Evolutionary conservation across 768 basidiomycete genomes (phyloP), one percentile per base, ranked within the genome.

Genomic region (Gloeopeniophorella convolvens): DNA sequence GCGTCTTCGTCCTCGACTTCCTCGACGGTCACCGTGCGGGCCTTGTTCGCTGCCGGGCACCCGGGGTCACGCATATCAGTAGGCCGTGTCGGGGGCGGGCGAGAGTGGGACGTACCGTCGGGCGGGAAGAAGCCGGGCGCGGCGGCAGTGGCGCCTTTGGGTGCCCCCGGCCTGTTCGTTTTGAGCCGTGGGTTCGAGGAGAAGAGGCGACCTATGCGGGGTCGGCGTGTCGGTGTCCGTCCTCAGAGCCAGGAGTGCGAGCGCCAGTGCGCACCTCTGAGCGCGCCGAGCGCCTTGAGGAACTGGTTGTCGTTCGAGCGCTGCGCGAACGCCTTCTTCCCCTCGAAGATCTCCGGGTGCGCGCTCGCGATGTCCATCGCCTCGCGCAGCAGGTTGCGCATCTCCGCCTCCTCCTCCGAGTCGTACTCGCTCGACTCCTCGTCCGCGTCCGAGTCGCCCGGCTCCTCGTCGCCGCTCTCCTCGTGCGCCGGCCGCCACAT

Each of bases 1-100:
- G 74, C 75, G 28, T 79, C 83, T 60, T 84, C 85, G 42, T 87
- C 88, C 42, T 85, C 83, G 0, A 78, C 82, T 34, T 89, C 85
- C 59, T 87, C 86, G 8, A 84, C 72, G 0, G 82, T 84, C 12
- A 76, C 71, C 60, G 70, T 73, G 42, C 66, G 68, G 53, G 65
- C 71, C 57, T 63, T 68, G 36, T 35, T 16, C 30, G 26, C 48
- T 26, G 58, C 35, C 42, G 34, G n/a, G n/a, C n/a, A n/a, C n/a
- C n/a, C n/a, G n/a, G n/a, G n/a, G n/a, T n/a, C n/a, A n/a, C n/a
- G n/a, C n/a, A n/a, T n/a, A n/a, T n/a, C n/a, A n/a, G n/a, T n/a
- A n/a, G n/a, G n/a, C n/a, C n/a, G n/a, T n/a, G n/a, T n/a, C n/a
- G n/a, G n/a, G n/a, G n/a, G 18, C 23, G 9, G 12, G 23, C 18